Evolutionary conservation across 306 rosid genomes (phyloP).

Genomic region (Vicia sativa): DNA sequence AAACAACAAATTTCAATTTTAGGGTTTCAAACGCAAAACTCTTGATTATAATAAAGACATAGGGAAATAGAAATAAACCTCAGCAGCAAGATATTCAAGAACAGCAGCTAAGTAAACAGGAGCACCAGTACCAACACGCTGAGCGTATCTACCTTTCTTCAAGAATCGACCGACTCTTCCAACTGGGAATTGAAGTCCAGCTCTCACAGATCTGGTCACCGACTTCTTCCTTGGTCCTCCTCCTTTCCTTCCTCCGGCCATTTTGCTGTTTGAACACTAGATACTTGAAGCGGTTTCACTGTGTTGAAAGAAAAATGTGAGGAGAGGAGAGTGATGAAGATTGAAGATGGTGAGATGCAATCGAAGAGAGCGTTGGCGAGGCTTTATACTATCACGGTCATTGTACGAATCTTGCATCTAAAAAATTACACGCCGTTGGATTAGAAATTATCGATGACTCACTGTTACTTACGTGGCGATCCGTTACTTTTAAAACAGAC

Average conservation of each 20-base stretch:
- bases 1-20: background rate
- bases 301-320: background rate
- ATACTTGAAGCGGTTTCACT: background rate
- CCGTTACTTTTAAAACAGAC: background rate
- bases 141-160: slow-evolving; percentile 26
- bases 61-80: background rate
- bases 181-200: slow-evolving; percentile 77
- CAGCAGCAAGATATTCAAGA: no score
- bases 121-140: no score
- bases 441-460: background rate
- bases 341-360: background rate
- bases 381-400: background rate
- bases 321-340: no score
- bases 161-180: slow-evolving; percentile 62
- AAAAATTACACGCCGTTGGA: background rate
- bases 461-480: background rate
- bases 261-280: no score
- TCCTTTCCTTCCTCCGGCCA: slow-evolving; percentile 56
- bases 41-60: no score
- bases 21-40: background rate
- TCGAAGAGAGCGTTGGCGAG: background rate
- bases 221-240: slow-evolving; percentile 59
- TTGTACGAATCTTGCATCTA: background rate
- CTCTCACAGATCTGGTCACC: slow-evolving; percentile 51
- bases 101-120: no score